These are phyloP conservation scores for Verticillium longisporum DNA, from an alignment of 2,329 filamentous ascomycete genomes.

Conservation along the genomic window DNA sequence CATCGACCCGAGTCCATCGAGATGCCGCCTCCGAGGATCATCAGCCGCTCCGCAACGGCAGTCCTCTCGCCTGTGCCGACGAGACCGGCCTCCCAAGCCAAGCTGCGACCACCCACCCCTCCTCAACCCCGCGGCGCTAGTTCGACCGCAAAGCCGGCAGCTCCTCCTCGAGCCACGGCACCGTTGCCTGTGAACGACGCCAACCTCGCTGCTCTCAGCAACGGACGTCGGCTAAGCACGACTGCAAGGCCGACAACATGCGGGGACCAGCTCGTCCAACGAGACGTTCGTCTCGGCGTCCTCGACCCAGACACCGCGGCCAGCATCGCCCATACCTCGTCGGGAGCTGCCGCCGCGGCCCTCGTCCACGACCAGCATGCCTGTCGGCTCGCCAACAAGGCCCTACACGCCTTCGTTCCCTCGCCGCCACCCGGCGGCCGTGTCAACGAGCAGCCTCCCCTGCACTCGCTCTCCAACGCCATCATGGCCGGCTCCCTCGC, in stretches of 20 bases:
- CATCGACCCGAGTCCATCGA: slow-evolving; percentile 3
- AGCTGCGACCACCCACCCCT: slow-evolving; percentile 25
- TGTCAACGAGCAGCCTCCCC: slow-evolving; percentile 33
- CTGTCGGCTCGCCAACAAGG: slow-evolving; percentile 28
- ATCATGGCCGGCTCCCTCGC: slow-evolving; percentile 72
- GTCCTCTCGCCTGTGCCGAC: slow-evolving; percentile 25
- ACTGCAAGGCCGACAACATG: slow-evolving; percentile 11
- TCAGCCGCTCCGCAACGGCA: slow-evolving; percentile 13
- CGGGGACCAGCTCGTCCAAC: slow-evolving; percentile 13
- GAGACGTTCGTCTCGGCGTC: slow-evolving; percentile 22
- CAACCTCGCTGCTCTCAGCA: background rate
- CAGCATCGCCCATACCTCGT: slow-evolving; percentile 1
- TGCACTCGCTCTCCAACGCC: slow-evolving; percentile 63
- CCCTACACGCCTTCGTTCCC: slow-evolving; percentile 16
- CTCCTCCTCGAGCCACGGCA: background rate
- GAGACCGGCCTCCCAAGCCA: slow-evolving; percentile 15
- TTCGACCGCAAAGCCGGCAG: slow-evolving; percentile 2
- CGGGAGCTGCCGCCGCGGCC: slow-evolving; percentile 3
- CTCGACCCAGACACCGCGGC: slow-evolving; percentile 12
- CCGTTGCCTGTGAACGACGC: background rate
- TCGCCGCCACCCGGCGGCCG: slow-evolving; percentile 17
- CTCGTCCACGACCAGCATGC: slow-evolving; percentile 15
- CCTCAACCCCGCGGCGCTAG: slow-evolving; percentile 23
- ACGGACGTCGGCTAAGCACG: background rate
- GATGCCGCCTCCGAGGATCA: slow-evolving; percentile 12